Evolutionary conservation across 108 stramenopile genomes (phyloP).

Genomic region (Skeletonema menzelii): DNA sequence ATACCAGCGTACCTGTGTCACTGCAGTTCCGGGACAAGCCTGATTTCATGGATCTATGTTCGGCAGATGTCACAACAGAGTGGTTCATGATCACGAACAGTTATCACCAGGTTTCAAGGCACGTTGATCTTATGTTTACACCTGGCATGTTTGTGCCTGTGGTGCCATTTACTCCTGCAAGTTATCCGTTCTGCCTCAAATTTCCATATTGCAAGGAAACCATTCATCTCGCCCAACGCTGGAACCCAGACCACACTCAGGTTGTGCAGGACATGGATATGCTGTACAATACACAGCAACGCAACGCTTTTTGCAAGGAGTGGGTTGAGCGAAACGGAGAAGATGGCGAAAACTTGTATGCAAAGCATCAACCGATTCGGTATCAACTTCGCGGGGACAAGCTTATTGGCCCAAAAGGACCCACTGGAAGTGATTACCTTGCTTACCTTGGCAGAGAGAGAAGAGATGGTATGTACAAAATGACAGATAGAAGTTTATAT

Average conservation of each 20-base stretch:
- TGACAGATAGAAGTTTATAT: constrained; percentile 61
- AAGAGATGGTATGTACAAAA: constrained; percentile 62
- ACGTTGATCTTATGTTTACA: constrained; percentile 67
- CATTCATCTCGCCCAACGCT: constrained; percentile 52
- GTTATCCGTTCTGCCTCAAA: constrained; percentile 56
- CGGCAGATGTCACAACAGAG: constrained; percentile 56
- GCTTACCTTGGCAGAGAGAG: constrained; percentile 46
- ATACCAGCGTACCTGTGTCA: constrained; percentile 48
- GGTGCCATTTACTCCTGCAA: constrained; percentile 57
- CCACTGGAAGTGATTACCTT: constrained; percentile 43
- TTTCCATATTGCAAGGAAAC: constrained; percentile 62
- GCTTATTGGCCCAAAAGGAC: constrained; percentile 59
- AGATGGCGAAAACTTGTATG: constrained; percentile 53
- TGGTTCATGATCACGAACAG: constrained; percentile 81
- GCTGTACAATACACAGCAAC: constrained; percentile 48
- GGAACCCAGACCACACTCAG: constrained; percentile 55
- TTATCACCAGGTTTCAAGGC: constrained; percentile 56
- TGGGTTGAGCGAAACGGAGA: constrained; percentile 59
- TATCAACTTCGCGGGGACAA: constrained; percentile 45
- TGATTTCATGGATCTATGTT: constrained; percentile 67
- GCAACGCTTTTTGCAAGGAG: constrained; percentile 54
- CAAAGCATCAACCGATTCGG: constrained; percentile 44
- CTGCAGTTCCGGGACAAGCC: constrained; percentile 54
- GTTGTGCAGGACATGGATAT: constrained; percentile 57
- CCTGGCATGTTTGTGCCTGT: constrained; percentile 59